Evolutionary conservation across 176 grass and related monocot genomes (phyloP).

Genomic region (Rhynchospora pubera): DNA sequence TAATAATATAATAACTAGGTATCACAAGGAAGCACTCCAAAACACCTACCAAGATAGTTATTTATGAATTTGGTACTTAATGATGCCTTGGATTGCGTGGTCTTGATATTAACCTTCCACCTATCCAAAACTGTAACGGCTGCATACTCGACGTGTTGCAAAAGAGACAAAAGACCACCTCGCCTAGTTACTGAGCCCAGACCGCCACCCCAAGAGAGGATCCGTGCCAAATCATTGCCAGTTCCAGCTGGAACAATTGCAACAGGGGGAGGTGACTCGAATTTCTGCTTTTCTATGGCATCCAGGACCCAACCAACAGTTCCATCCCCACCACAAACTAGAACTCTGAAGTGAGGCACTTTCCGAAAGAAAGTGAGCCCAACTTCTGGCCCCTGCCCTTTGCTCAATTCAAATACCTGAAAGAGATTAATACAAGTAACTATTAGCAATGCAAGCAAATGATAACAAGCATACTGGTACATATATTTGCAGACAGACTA

Average conservation of each 20-base stretch:
- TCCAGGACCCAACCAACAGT: constrained; percentile 69
- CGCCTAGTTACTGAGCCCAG: constrained; percentile 55
- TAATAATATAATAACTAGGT: neutral
- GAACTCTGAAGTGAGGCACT: constrained; percentile 72
- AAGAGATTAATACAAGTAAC: neutral
- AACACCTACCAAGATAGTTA: constrained; percentile 69
- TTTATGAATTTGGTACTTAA: constrained; percentile 58
- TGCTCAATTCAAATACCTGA: constrained; percentile 85
- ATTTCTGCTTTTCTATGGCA: constrained; percentile 84
- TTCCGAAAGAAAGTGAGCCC: constrained; percentile 60
- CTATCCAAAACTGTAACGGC: constrained; percentile 70
- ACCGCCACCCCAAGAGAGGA: constrained; percentile 71
- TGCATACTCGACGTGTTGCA: constrained; percentile 61
- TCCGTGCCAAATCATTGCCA: constrained; percentile 75
- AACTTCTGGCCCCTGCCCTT: constrained; percentile 63
- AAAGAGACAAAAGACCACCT: constrained; percentile 51
- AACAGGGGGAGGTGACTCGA: constrained; percentile 64
- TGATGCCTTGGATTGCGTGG: constrained; percentile 36
- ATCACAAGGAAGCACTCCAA: constrained; percentile 12
- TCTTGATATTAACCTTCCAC: constrained; percentile 59
- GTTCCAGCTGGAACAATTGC: constrained; percentile 86
- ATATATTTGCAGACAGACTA: neutral
- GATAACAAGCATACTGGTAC: neutral
- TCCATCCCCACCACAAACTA: constrained; percentile 91
- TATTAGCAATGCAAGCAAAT: neutral